A percentile compares a stretch with the other conserved stretches of the same genome.
Conservation (phyloP, 202 grass and related monocot species). For the Brachypodium distachyon region DNA sequence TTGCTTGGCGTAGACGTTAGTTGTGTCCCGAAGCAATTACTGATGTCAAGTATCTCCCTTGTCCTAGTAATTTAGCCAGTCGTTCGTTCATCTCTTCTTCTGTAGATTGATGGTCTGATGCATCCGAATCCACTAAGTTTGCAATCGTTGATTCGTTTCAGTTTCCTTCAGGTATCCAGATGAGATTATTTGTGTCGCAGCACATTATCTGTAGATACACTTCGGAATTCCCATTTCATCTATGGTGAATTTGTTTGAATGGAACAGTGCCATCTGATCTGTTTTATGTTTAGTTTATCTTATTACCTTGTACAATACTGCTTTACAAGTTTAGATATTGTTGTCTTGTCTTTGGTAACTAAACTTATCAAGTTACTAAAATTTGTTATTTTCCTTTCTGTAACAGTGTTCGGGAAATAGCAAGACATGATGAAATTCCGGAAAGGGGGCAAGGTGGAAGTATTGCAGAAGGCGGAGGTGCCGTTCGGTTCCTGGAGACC, state of each 20-base stretch:
- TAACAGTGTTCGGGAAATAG: conserved; percentile 18
- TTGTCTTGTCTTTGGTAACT: neutral
- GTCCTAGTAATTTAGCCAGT: neutral
- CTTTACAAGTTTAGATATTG: neutral
- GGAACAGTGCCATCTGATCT: neutral
- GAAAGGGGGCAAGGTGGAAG: conserved; percentile 71
- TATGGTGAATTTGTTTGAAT: neutral
- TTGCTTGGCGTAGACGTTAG: neutral
- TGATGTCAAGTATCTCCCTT: neutral
- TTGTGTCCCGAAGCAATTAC: neutral
- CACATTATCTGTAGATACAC: neutral
- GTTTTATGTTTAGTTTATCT: neutral
- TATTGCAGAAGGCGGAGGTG: conserved; percentile 36
- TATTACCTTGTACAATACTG: neutral
- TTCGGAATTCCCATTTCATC: neutral
- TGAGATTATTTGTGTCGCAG: neutral
- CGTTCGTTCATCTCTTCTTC: neutral
- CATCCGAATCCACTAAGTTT: neutral
- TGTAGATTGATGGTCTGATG: neutral
- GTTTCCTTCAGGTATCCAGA: neutral
- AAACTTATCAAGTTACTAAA: conserved; percentile 6
- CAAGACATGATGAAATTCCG: conserved; percentile 42
- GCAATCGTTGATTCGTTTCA: neutral
- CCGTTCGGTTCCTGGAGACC: conserved; percentile 62
- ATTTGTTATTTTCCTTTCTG: neutral